Evolutionary conservation across 768 basidiomycete species (phyloP).

Genomic region (Psilocybe sp.): DNA sequence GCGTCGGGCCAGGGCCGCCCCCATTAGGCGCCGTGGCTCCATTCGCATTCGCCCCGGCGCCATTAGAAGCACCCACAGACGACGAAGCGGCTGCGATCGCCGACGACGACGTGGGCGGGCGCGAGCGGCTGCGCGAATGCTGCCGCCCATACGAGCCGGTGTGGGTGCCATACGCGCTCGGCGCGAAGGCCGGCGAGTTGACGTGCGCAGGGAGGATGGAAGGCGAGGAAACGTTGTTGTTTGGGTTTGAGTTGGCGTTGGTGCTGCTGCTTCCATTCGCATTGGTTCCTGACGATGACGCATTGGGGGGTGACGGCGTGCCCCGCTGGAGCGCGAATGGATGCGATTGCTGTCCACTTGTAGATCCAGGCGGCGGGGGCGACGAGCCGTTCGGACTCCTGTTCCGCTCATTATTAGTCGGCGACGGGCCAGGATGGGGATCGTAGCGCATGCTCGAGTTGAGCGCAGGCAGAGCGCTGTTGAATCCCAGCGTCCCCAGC

Average conservation of each 20-base stretch:
- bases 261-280: too few species aligned
- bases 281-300: conserved; percentile 17
- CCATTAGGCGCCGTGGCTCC: conserved; percentile 31
- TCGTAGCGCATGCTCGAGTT: conserved; percentile 52
- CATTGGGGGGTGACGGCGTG: conserved; percentile 33
- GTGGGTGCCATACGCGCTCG: too few species aligned
- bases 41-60: conserved; percentile 39
- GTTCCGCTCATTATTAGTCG: conserved; percentile 7
- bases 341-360: conserved; percentile 10
- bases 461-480: conserved; percentile 48
- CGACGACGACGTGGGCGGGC: conserved; percentile 10
- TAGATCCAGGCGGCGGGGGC: not conserved
- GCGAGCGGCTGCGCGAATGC: not conserved
- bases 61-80: not conserved
- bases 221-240: too few species aligned
- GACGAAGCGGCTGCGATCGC: not conserved
- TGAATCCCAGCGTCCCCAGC: conserved; percentile 32
- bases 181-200: too few species aligned
- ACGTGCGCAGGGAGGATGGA: too few species aligned
- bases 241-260: too few species aligned
- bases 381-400: not conserved
- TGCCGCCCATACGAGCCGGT: conserved; percentile 11
- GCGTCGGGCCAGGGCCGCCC: conserved; percentile 36
- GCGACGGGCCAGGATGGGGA: conserved; percentile 31
- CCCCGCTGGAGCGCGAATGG: conserved; percentile 22